Base-by-base conservation (phyloP, 2,329 filamentous ascomycete species). In the Diaporthe destruens region DNA sequence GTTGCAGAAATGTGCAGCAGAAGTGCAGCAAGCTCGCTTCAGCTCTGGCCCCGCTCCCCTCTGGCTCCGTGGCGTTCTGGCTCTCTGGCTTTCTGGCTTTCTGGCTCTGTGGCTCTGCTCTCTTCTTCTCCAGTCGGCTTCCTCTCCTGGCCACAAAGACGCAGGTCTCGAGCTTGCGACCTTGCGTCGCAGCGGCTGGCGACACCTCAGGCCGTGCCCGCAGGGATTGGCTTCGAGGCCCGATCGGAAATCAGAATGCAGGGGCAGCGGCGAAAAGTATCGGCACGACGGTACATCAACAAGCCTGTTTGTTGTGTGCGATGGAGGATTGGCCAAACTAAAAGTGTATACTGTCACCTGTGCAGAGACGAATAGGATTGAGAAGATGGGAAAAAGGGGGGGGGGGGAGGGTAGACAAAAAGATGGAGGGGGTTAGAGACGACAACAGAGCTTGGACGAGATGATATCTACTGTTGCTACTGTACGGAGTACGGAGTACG, bases 111-210 rank as follows among this genome's bases (percentile, higher is more conserved):
- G n/a, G n/a, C n/a, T n/a, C n/a, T n/a, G n/a, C n/a, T 47, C 44
- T 47, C 7, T 36, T 25, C 25, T 32, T 20, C 18, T 23, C 9
- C 59, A 36, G 44, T 39, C 44, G 59, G 59, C 25, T 65, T 49
- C 59, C 47, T 39, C 36, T 18, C 53, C 39, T 14, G 5, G 23
- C 8, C 36, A 59, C 56, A 61, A 61, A 49, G 29, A 34, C 44
- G 59, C 44, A 65, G 59, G 39, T 47, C 51, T 65, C 6, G 59
- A 65, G 59, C 59, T 65, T 63, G 42, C 47, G 59, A 65, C 44
- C 59, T 65, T 63, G 42, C 47, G 44, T 65, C 59, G 44, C 42
- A n/a, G 44, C 39, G 39, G 14, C 32, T 51, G 29, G 29, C 20
- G 6, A 51, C 7, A 14, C 29, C 39, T 42, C 39, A 16, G 39